A percentile compares a stretch with the other conserved stretches of the same genome.
These are phyloP conservation scores for Mortierella hygrophila DNA, from an alignment of 192 early-diverging fungal species.

Conservation along the genomic window DNA sequence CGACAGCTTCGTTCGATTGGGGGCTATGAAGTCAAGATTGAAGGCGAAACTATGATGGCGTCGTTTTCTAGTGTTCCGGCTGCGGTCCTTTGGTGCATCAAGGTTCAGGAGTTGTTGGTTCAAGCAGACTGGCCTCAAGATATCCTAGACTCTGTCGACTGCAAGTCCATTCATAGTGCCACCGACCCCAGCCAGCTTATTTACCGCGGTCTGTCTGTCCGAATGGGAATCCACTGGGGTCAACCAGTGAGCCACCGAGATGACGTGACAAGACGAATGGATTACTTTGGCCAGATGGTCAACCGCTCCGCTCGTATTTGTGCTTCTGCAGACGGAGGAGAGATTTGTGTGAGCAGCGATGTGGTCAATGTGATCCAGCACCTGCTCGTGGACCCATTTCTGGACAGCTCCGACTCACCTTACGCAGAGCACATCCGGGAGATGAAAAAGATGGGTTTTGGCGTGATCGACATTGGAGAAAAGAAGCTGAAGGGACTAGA, in stretches of 20 bases:
- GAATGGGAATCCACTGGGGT: slow-evolving; percentile 96
- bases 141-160: slow-evolving; percentile 83
- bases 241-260: slow-evolving; percentile 87
- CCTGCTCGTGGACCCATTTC: slow-evolving; percentile 18
- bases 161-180: slow-evolving; percentile 76
- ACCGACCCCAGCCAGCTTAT: slow-evolving; percentile 67
- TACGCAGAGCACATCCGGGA: slow-evolving; percentile 44
- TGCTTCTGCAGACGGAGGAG: slow-evolving; percentile 89
- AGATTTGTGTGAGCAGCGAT: slow-evolving; percentile 90
- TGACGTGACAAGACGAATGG: slow-evolving; percentile 93
- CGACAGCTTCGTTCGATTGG: slow-evolving; percentile 83
- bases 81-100: slow-evolving; percentile 90
- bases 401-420: slow-evolving; percentile 26
- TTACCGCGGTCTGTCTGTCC: slow-evolving; percentile 88
- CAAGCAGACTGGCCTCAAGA: slow-evolving; percentile 90
- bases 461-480: slow-evolving; percentile 83
- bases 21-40: slow-evolving; percentile 96
- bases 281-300: slow-evolving; percentile 95
- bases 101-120: slow-evolving; percentile 84
- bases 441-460: slow-evolving; percentile 75
- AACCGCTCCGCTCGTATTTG: slow-evolving; percentile 89
- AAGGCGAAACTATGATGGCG: slow-evolving; percentile 96
- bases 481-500: slow-evolving; percentile 90
- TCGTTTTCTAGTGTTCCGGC: slow-evolving; percentile 85
- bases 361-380: slow-evolving; percentile 59